Base-by-base conservation (phyloP, 1,284 basidiomycete genomes). In the Coniophora puteana region DNA sequence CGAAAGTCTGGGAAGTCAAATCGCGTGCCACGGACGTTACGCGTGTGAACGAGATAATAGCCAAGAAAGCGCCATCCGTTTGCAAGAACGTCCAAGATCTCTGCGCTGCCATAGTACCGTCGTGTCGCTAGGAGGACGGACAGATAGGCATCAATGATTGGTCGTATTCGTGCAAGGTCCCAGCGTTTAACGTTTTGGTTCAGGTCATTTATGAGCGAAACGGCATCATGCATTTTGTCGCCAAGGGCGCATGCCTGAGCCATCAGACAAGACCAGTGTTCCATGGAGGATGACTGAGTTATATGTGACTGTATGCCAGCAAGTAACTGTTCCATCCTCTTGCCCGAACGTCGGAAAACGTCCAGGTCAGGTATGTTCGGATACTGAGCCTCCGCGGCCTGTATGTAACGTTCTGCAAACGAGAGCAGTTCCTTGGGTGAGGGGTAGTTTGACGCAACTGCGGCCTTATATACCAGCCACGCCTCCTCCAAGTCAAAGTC, bases 21-120 rank as follows among this genome's bases (percentile, higher is more conserved):
- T n/a, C n/a, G n/a, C n/a, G n/a, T n/a, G n/a, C n/a, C n/a, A n/a
- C n/a, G n/a, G n/a, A n/a, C n/a, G n/a, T n/a, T n/a, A n/a, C n/a
- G n/a, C n/a, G n/a, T n/a, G n/a, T n/a, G n/a, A n/a, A n/a, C n/a
- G n/a, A 68, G 50, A 48, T 66, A 62, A 4, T 54, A 44, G 4
- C 58, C 58, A n/a, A 76, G 45, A 40, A 50, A 51, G 0, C 47
- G 38, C 74, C 70, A 77, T 27, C 78, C 62, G 22, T 57, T 46
- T 34, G 68, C 49, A 30, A 81, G 47, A 29, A 72, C 64, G 28
- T 74, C 67, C 22, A 82, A 52, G 17, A 68, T 67, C 11, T 58
- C 58, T n/a, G 54, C 26, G 13, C 65, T 50, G 40, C 65, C 67
- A 16, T 55, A 56, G 43, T 62, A 59, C 29, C 63, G 59, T 31